Conservation (phyloP, 768 basidiomycete genomes). For the Fistulinella prunicolor region DNA sequence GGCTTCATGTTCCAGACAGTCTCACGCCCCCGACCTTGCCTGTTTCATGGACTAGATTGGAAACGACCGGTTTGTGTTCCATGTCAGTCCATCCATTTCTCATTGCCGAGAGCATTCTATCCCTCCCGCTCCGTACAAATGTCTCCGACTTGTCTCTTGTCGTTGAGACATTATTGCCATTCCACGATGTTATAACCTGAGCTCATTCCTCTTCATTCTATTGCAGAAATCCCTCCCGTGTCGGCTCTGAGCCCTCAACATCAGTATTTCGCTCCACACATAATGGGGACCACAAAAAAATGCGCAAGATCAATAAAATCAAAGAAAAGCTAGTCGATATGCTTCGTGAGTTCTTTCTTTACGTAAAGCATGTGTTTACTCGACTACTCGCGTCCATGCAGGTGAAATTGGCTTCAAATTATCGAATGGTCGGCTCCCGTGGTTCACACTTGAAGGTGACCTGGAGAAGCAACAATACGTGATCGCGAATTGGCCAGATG, state of each 20-base stretch:
- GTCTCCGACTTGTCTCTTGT: too few relatives aligned
- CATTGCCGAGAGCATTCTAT: too few relatives aligned
- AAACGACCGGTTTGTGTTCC: not conserved
- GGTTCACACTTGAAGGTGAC: not conserved
- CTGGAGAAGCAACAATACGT: not conserved
- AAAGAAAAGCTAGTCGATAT: conserved; percentile 1
- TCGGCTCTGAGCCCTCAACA: not conserved
- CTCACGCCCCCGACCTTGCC: not conserved
- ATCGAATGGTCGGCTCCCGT: not conserved
- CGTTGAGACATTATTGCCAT: too few relatives aligned
- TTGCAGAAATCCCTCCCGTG: not conserved
- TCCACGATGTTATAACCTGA: too few relatives aligned
- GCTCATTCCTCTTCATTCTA: not conserved
- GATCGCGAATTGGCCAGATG: not conserved
- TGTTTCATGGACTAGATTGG: not conserved
- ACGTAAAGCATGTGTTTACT: too few relatives aligned
- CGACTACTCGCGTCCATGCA: too few relatives aligned
- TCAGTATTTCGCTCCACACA: not conserved
- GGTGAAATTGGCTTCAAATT: not conserved
- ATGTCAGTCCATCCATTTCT: too few relatives aligned
- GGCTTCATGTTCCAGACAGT: not conserved
- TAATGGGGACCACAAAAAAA: not conserved
- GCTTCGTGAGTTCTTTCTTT: conserved; percentile 6
- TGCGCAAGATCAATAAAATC: conserved; percentile 2
- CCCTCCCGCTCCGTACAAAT: too few relatives aligned